Conservation (phyloP, 2,329 filamentous ascomycete species). For the Paecilomyces variotii region DNA sequence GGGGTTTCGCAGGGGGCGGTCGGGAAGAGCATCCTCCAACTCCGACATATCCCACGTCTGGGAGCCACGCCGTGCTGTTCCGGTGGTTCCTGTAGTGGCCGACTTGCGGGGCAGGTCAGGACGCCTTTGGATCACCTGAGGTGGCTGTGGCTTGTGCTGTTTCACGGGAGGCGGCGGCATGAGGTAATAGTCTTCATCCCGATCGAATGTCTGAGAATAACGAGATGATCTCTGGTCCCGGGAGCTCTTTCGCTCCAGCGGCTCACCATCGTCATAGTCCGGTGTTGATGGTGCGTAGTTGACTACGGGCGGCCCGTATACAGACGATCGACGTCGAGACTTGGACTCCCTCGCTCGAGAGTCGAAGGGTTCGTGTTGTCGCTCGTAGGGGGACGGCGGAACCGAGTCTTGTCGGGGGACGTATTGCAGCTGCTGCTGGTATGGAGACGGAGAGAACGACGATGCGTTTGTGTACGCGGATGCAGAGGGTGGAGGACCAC, state of each 20-base stretch:
- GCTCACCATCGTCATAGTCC: constrained; percentile 22
- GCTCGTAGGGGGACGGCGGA: constrained; percentile 16
- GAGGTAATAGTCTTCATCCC: constrained; percentile 34
- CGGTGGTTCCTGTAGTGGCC: constrained; percentile 20
- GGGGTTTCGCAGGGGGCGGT: constrained; percentile 21
- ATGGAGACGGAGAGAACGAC: constrained; percentile 25
- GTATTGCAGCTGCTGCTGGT: constrained; percentile 18
- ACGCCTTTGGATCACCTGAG: constrained; percentile 30
- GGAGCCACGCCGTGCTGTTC: constrained; percentile 22
- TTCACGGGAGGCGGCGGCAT: constrained; percentile 32
- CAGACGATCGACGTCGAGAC: constrained; percentile 22
- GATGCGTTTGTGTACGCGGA: constrained; percentile 27
- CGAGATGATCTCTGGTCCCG: constrained; percentile 22
- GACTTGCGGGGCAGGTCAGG: constrained; percentile 24
- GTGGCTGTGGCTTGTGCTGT: constrained; percentile 18
- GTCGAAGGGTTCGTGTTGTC: constrained; percentile 23
- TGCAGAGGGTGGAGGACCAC: constrained; percentile 29
- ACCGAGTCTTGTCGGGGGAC: constrained; percentile 20
- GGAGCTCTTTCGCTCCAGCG: constrained; percentile 19
- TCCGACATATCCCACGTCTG: constrained; percentile 28
- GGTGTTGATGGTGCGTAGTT: constrained; percentile 23
- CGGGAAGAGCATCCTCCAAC: constrained; percentile 23
- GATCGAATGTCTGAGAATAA: constrained; percentile 20
- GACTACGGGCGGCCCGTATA: constrained; percentile 26
- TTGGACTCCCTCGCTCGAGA: constrained; percentile 27